Evolutionary conservation across 345 rosid species (phyloP).

Genomic region (Citrus cavaleriei): DNA sequence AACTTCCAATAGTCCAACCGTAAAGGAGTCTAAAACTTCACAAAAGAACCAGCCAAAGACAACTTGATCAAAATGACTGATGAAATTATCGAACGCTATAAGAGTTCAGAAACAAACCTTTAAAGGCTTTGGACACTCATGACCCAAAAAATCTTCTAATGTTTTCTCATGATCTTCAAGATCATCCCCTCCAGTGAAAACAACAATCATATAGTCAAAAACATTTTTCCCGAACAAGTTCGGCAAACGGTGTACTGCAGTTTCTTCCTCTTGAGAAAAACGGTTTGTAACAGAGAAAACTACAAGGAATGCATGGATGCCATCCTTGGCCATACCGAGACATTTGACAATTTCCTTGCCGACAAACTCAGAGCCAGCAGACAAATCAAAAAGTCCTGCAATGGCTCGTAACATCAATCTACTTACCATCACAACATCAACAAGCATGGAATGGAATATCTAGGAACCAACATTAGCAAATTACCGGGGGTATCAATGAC

Average conservation of each 20-base stretch:
- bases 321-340: conserved; percentile 77
- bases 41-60: not conserved
- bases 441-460: not conserved
- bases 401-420: conserved; percentile 3
- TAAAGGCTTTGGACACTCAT: conserved; percentile 66
- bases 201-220: conserved; percentile 69
- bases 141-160: conserved; percentile 62
- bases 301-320: conserved; percentile 72
- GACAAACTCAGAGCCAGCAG: conserved; percentile 52
- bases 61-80: not conserved
- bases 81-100: not conserved
- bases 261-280: conserved; percentile 67
- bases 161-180: conserved; percentile 79
- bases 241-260: conserved; percentile 61
- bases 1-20: not conserved
- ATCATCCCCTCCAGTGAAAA: conserved; percentile 91
- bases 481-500: conserved; percentile 95
- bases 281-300: conserved; percentile 66
- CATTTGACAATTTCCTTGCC: conserved; percentile 85
- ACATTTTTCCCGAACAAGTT: conserved; percentile 74
- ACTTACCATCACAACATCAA: not conserved
- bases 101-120: conserved; percentile 45
- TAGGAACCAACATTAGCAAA: not conserved
- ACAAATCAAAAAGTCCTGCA: conserved; percentile 79
- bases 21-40: not conserved